A percentile compares a stretch with the other conserved stretches of the same genome.
Conservation (phyloP, 1,284 basidiomycete species). For the Erythrobasidium hasegawianum region DNA sequence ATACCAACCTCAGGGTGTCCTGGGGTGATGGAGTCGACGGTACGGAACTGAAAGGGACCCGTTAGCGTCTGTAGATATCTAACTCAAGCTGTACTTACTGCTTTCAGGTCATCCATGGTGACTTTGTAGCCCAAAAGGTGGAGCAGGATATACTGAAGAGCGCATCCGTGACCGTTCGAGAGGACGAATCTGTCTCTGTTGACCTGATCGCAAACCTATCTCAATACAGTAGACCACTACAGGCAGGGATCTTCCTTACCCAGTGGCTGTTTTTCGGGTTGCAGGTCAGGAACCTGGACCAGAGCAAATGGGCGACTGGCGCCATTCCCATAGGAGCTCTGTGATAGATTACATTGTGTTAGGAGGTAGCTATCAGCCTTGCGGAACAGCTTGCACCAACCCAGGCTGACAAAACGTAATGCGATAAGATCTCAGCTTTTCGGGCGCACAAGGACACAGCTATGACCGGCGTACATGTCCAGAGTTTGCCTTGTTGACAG, state of each 20-base stretch:
- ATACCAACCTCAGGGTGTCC: slow-evolving; percentile 87
- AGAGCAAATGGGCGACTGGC: slow-evolving; percentile 80
- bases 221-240: background rate
- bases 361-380: too few species aligned
- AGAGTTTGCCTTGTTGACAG: slow-evolving; percentile 34
- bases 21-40: slow-evolving; percentile 58
- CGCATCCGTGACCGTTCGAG: slow-evolving; percentile 64
- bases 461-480: slow-evolving; percentile 7
- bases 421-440: slow-evolving; percentile 30
- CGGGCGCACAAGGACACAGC: too few species aligned
- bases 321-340: slow-evolving; percentile 76
- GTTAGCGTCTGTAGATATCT: background rate
- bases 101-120: slow-evolving; percentile 76
- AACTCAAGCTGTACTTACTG: slow-evolving; percentile 56
- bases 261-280: slow-evolving; percentile 85
- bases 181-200: slow-evolving; percentile 86
- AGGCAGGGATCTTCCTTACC: slow-evolving; percentile 50
- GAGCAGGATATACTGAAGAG: slow-evolving; percentile 69
- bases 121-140: slow-evolving; percentile 81
- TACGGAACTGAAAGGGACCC: slow-evolving; percentile 49
- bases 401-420: background rate
- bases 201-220: slow-evolving; percentile 44
- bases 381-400: background rate
- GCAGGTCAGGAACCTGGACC: slow-evolving; percentile 67
- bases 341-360: slow-evolving; percentile 50